These are phyloP conservation scores for Arxiozyma telluris DNA, from an alignment of 1,139 yeast species.

Conservation along the genomic window DNA sequence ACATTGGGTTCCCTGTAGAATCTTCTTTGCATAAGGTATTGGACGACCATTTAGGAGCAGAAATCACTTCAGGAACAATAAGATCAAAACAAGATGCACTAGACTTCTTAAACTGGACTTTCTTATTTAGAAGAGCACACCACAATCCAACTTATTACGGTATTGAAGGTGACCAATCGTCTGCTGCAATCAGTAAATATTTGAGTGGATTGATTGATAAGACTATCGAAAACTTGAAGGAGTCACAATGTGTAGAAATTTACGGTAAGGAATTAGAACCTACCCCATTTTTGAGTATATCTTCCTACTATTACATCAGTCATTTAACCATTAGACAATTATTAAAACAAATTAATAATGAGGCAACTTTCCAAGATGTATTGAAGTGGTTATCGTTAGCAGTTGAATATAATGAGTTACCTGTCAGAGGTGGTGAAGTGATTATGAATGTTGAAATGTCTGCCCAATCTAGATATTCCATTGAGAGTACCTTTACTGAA, in stretches of 20 bases:
- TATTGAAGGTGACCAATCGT: slow-evolving; percentile 53
- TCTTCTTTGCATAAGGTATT: slow-evolving; percentile 86
- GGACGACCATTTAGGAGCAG: slow-evolving; percentile 96
- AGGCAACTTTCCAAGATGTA: slow-evolving; percentile 58
- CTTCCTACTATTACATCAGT: slow-evolving; percentile 88
- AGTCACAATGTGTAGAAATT: slow-evolving; percentile 60
- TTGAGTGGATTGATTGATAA: slow-evolving; percentile 64
- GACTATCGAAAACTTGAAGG: slow-evolving; percentile 57
- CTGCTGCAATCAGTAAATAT: slow-evolving; percentile 61
- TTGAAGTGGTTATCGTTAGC: slow-evolving; percentile 69
- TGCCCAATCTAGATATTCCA: slow-evolving; percentile 67
- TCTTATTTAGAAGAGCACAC: slow-evolving; percentile 84
- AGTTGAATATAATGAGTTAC: slow-evolving; percentile 81
- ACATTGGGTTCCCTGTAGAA: slow-evolving; percentile 96
- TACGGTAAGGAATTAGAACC: slow-evolving; percentile 44
- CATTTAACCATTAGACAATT: slow-evolving; percentile 78
- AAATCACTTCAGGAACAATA: slow-evolving; percentile 82
- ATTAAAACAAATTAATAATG: slow-evolving; percentile 41
- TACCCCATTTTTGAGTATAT: slow-evolving; percentile 76
- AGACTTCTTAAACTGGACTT: slow-evolving; percentile 93
- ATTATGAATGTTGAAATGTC: slow-evolving; percentile 86
- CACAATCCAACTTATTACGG: slow-evolving; percentile 95
- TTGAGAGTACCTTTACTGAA: slow-evolving; percentile 32
- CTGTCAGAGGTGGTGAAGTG: slow-evolving; percentile 94
- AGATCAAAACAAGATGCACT: slow-evolving; percentile 76